Conservation (phyloP, 148 eudicot genomes). For the Gaultheria prostrata region DNA sequence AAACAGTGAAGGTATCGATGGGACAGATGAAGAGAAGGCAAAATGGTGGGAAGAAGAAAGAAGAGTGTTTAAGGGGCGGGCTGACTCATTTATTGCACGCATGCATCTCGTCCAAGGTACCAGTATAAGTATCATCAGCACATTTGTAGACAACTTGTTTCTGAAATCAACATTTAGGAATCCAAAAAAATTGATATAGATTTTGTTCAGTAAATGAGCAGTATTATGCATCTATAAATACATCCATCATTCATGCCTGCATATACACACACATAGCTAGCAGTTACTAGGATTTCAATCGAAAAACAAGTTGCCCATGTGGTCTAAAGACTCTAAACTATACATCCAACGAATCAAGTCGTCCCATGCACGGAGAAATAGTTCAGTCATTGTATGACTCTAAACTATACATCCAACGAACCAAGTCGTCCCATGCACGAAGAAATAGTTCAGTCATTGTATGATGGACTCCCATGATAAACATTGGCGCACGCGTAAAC, state of each 20-base stretch:
- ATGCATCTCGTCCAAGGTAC: conserved; percentile 99
- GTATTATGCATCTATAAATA: too few relatives aligned
- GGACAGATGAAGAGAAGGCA: conserved; percentile 83
- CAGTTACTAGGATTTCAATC: background rate
- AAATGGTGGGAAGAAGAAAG: conserved; percentile 98
- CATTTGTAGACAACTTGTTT: too few relatives aligned
- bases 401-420: background rate
- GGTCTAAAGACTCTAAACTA: background rate
- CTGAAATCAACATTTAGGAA: background rate
- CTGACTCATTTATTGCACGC: conserved; percentile 91
- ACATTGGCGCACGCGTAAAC: too few relatives aligned
- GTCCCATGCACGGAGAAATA: background rate
- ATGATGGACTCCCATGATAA: too few relatives aligned
- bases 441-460: background rate
- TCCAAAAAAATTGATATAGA: background rate
- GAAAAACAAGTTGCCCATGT: background rate
- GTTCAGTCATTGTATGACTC: background rate
- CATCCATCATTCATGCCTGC: too few relatives aligned
- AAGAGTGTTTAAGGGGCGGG: conserved; percentile 69
- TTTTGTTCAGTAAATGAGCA: too few relatives aligned
- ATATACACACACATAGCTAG: background rate
- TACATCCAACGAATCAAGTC: background rate
- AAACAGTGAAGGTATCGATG: conserved; percentile 78
- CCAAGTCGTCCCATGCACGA: background rate
- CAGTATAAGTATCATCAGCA: background rate